Evolutionary conservation across 306 rosid species (phyloP).

Genomic region (Psophocarpus tetragonolobus): DNA sequence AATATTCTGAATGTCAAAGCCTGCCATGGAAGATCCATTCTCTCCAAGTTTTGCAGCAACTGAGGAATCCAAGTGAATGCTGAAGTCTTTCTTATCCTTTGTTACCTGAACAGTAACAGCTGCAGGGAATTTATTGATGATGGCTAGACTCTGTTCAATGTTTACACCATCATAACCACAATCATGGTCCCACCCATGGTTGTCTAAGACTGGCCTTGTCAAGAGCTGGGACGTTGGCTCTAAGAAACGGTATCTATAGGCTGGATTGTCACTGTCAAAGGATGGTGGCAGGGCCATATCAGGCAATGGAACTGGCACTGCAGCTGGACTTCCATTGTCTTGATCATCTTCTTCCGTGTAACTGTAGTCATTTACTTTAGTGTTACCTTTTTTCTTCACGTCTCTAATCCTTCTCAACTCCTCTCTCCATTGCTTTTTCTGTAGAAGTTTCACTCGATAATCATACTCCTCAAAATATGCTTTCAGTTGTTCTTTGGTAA

Average conservation of each 20-base stretch:
- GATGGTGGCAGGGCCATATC: conserved; percentile 94
- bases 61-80: conserved; percentile 91
- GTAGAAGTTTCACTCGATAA: conserved; percentile 89
- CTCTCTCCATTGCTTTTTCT: conserved; percentile 95
- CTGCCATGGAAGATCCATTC: conserved; percentile 85
- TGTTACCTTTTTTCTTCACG: conserved; percentile 75
- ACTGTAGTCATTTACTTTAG: conserved; percentile 47
- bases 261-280: conserved; percentile 91
- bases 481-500: conserved; percentile 75
- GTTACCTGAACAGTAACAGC: conserved; percentile 82
- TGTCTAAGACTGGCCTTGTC: conserved; percentile 93
- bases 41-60: conserved; percentile 88
- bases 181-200: conserved; percentile 99
- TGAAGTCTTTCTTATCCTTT: conserved; percentile 98
- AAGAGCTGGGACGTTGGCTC: conserved; percentile 93
- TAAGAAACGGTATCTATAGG: conserved; percentile 89
- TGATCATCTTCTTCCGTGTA: conserved; percentile 77
- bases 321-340: conserved; percentile 82
- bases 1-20: conserved; percentile 87
- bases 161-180: conserved; percentile 98
- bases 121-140: conserved; percentile 70
- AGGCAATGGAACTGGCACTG: conserved; percentile 95
- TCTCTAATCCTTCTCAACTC: conserved; percentile 94
- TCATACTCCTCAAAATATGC: conserved; percentile 96
- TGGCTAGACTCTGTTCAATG: conserved; percentile 73